A percentile compares a stretch with the other conserved stretches of the same genome.
Evolutionary conservation across 164 flowering plant species (phyloP).

Genomic region (Aristolochia contorta): DNA sequence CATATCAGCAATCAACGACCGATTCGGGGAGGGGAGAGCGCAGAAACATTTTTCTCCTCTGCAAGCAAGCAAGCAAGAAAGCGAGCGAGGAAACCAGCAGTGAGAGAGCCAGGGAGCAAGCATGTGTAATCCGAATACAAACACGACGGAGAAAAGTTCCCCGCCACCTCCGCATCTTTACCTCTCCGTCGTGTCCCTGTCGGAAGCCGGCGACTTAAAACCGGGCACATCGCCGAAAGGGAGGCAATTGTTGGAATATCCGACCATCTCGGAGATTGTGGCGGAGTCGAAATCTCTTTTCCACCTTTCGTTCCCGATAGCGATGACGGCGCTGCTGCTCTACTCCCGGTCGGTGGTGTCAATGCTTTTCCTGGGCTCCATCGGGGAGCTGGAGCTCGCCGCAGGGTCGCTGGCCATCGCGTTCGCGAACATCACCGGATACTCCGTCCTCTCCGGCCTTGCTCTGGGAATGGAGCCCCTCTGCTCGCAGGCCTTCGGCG

Average conservation of each 20-base stretch:
- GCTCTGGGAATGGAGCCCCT: slow-evolving; percentile 91
- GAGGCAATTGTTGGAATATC: slow-evolving; percentile 5
- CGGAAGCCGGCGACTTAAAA: slow-evolving; percentile 3
- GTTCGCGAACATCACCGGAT: slow-evolving; percentile 87
- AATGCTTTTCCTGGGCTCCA: slow-evolving; percentile 76
- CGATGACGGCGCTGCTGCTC: slow-evolving; percentile 55
- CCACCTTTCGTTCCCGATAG: slow-evolving; percentile 62
- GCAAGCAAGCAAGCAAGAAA: slow-evolving; percentile 1
- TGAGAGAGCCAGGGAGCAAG: no score
- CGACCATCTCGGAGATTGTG: slow-evolving; percentile 26
- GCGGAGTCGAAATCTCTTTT: slow-evolving; percentile 45
- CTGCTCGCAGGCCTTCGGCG: slow-evolving; percentile 86
- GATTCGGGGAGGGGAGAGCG: background rate
- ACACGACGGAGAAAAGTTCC: background rate
- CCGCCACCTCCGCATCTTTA: slow-evolving; percentile 21
- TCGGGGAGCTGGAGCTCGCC: slow-evolving; percentile 74
- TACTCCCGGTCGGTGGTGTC: slow-evolving; percentile 73
- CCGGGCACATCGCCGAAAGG: slow-evolving; percentile 1
- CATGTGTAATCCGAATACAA: slow-evolving; percentile 9
- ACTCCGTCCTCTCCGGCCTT: slow-evolving; percentile 76
- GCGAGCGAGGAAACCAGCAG: no score
- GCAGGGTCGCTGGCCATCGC: slow-evolving; percentile 82
- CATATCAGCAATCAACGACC: no score
- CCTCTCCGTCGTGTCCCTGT: slow-evolving; percentile 23
- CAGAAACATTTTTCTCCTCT: background rate